Evolutionary conservation across 768 basidiomycete species (phyloP).

Genomic region (Symmetrospora coprosmae): DNA sequence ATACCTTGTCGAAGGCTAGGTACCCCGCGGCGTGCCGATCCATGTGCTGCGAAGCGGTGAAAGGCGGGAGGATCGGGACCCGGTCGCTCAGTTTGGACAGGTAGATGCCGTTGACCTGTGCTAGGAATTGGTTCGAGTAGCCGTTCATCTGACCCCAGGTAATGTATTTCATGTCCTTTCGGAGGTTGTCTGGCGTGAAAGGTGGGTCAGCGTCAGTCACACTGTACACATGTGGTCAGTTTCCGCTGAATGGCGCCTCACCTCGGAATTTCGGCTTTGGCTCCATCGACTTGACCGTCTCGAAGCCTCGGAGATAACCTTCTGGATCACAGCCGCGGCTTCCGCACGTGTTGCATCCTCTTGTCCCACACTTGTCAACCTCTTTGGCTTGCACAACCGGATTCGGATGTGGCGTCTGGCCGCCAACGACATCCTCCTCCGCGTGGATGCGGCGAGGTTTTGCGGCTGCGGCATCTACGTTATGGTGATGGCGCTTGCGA

Average conservation of each 20-base stretch:
- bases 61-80: constrained; percentile 49
- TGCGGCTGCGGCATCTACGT: background rate
- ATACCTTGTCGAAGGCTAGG: constrained; percentile 48
- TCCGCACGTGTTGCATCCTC: background rate
- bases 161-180: constrained; percentile 16
- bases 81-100: constrained; percentile 47
- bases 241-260: background rate
- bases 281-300: background rate
- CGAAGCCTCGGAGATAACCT: background rate
- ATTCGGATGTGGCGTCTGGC: background rate
- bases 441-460: background rate
- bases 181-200: constrained; percentile 15
- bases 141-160: constrained; percentile 22
- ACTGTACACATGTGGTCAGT: background rate
- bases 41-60: constrained; percentile 45
- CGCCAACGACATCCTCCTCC: background rate
- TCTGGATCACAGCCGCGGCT: background rate
- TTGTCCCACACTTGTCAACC: background rate
- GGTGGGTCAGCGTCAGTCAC: background rate
- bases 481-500: background rate
- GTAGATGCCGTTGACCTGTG: constrained; percentile 39
- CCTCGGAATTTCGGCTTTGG: background rate
- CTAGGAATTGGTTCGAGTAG: constrained; percentile 19
- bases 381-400: background rate
- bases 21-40: constrained; percentile 43